Conservation (phyloP, 345 rosid species). For the Erucastrum elatum region DNA sequence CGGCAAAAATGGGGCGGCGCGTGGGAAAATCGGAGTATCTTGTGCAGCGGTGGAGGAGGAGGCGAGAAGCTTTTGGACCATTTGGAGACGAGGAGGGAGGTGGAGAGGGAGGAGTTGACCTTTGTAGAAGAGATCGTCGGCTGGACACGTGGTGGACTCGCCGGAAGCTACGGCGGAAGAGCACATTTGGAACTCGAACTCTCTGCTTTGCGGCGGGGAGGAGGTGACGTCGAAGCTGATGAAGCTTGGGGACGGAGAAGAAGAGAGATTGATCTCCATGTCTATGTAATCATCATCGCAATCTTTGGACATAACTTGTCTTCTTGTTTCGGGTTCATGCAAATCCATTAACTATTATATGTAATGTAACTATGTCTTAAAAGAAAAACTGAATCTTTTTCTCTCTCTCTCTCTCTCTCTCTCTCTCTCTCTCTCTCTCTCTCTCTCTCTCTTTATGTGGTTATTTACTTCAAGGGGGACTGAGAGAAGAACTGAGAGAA, state of each 20-base stretch:
- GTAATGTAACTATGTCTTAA: constrained; percentile 24
- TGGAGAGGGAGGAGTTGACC: constrained; percentile 98
- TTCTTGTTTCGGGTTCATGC: constrained; percentile 40
- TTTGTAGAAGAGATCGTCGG: constrained; percentile 92
- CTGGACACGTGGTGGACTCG: constrained; percentile 52
- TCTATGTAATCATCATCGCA: constrained; percentile 72
- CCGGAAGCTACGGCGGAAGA: constrained; percentile 45
- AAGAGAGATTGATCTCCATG: constrained; percentile 61
- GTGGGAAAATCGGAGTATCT: constrained; percentile 16
- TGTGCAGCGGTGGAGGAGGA: constrained; percentile 22
- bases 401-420: constrained; percentile 15
- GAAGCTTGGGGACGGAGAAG: constrained; percentile 44
- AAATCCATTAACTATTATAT: constrained; percentile 17
- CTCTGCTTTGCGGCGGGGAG: constrained; percentile 64
- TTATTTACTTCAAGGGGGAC: constrained; percentile 26
- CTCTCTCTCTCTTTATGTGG: constrained; percentile 17
- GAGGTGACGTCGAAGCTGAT: constrained; percentile 44
- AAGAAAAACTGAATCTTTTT: neutral
- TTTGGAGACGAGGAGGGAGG: constrained; percentile 75
- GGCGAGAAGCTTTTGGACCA: constrained; percentile 73
- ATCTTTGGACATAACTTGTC: constrained; percentile 32
- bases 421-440: constrained; percentile 23
- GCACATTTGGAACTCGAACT: constrained; percentile 87
- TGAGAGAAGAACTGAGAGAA: constrained; percentile 10
- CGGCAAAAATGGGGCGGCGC: constrained; percentile 44